Percentiles rank a stretch among this genome's conserved stretches.
These are phyloP conservation scores for Leishmania guyanensis DNA, from an alignment of 208 protist species.

Conservation along the genomic window DNA sequence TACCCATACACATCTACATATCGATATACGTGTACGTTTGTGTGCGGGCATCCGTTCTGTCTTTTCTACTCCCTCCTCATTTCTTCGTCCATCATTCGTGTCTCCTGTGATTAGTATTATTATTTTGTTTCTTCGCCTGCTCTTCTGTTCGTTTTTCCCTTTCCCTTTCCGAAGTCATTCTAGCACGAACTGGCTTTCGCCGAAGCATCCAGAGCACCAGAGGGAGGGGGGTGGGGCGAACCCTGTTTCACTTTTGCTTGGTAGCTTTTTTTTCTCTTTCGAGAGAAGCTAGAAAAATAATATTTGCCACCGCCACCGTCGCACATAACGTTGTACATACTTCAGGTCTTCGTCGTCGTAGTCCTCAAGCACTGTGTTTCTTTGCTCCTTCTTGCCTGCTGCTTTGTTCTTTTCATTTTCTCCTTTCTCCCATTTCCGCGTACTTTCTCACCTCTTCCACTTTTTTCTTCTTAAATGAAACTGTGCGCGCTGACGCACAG, in stretches of 20 bases:
- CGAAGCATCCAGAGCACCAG: not conserved
- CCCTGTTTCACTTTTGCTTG: not conserved
- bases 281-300: not conserved
- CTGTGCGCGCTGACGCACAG: not conserved
- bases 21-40: not conserved
- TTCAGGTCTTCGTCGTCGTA: conserved; percentile 19
- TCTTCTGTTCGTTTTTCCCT: not conserved
- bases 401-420: conserved; percentile 4
- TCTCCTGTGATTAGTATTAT: not conserved
- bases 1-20: not conserved
- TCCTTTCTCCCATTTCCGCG: conserved; percentile 1
- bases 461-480: not conserved
- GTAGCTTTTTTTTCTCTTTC: not conserved
- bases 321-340: not conserved
- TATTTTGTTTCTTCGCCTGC: not conserved
- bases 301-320: not conserved
- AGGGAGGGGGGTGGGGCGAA: not conserved
- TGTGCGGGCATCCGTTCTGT: conserved; percentile 1
- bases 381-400: conserved; percentile 14
- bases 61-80: not conserved
- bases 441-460: not conserved
- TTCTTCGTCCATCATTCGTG: not conserved
- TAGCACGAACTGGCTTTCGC: not conserved
- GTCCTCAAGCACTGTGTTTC: conserved; percentile 9
- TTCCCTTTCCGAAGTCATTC: not conserved